Conservation (phyloP, 305 asterid genomes). For the Fraxinus paxiana region DNA sequence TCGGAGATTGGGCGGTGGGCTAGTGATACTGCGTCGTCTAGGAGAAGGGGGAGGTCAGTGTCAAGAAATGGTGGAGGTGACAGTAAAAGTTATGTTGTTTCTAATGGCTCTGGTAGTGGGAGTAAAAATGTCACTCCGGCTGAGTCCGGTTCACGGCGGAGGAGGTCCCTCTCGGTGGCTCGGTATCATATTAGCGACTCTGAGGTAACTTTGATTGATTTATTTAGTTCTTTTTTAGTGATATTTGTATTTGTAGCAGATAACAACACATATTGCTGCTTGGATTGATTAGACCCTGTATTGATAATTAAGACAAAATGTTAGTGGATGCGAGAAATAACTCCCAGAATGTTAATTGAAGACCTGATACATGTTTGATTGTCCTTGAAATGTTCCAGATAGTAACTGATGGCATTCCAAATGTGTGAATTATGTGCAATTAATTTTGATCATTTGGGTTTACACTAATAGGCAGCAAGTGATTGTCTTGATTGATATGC, state of each 20-base stretch:
- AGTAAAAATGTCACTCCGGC: conserved; percentile 30
- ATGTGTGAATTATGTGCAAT: neutral
- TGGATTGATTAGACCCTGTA: neutral
- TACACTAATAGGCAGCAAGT: neutral
- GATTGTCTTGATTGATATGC: neutral
- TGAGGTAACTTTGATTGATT: conserved; percentile 45
- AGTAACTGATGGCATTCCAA: neutral
- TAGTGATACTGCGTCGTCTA: conserved; percentile 78
- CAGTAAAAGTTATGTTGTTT: conserved; percentile 4
- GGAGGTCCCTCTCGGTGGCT: conserved; percentile 80
- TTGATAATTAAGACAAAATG: neutral
- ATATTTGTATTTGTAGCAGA: neutral
- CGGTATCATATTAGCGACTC: conserved; percentile 60
- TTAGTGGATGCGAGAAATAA: neutral
- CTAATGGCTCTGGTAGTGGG: conserved; percentile 32
- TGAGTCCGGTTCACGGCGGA: conserved; percentile 52
- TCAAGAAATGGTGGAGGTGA: conserved; percentile 47
- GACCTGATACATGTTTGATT: neutral
- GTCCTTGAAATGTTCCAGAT: neutral
- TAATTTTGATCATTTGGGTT: neutral
- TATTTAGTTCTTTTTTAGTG: neutral
- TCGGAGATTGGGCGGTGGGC: conserved; percentile 80
- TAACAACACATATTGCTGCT: neutral
- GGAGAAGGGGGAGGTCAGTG: conserved; percentile 73
- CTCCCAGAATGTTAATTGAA: neutral